Percentiles rank a stretch among this genome's conserved stretches.
Conservation (phyloP, 306 rosid species). For the Vicia faba region DNA sequence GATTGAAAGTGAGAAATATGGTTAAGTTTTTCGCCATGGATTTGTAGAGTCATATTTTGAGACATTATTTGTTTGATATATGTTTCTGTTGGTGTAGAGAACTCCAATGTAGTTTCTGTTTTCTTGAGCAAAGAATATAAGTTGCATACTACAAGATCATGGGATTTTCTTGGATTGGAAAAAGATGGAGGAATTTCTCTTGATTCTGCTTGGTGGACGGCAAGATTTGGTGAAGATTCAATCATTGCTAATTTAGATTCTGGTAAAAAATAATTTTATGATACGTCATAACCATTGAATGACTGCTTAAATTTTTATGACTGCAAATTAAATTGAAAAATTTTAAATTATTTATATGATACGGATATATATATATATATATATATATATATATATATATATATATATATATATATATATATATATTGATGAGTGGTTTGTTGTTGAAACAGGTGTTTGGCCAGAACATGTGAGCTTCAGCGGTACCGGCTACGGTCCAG, state of each 20-base stretch:
- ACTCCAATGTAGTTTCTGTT: constrained; percentile 56
- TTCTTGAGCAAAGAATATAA: constrained; percentile 56
- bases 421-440: neutral
- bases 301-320: too few species aligned
- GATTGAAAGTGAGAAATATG: constrained; percentile 52
- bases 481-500: constrained; percentile 51
- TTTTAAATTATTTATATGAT: too few species aligned
- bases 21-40: neutral
- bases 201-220: constrained; percentile 40
- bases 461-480: constrained; percentile 62
- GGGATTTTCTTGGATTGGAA: constrained; percentile 64
- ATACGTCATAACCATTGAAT: too few species aligned
- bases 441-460: constrained; percentile 58
- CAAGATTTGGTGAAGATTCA: constrained; percentile 40
- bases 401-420: too few species aligned
- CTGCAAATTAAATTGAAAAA: too few species aligned
- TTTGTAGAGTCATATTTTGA: neutral
- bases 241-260: constrained; percentile 45
- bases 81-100: constrained; percentile 29
- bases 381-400: too few species aligned
- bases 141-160: constrained; percentile 73
- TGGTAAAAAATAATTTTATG: constrained; percentile 38
- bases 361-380: too few species aligned
- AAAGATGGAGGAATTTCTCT: constrained; percentile 24
- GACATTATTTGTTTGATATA: neutral